Evolutionary conservation across 164 flowering plant genomes (phyloP).

Genomic region (Paratinospora sagittata): DNA sequence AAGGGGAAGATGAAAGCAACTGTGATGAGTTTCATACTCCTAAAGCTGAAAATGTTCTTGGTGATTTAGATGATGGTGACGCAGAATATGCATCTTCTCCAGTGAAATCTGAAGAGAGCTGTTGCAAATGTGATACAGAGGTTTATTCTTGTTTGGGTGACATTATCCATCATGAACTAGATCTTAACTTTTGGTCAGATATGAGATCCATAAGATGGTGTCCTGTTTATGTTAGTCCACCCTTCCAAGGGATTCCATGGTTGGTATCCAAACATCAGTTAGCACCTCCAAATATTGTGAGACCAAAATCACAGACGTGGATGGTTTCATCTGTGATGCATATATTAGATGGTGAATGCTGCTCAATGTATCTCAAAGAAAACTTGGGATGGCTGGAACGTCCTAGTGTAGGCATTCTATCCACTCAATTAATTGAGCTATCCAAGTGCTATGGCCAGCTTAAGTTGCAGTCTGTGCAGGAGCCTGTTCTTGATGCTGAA

Average conservation of each 20-base stretch:
- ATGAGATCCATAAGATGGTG: conserved; percentile 75
- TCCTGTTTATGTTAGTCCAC: conserved; percentile 64
- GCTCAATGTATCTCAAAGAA: conserved; percentile 41
- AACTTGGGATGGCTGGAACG: conserved; percentile 82
- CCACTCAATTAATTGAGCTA: conserved; percentile 58
- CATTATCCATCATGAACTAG: conserved; percentile 34
- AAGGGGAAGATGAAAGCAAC: conserved; percentile 19
- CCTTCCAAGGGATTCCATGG: conserved; percentile 80
- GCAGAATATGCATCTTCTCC: conserved; percentile 11
- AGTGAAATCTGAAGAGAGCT: conserved; percentile 9
- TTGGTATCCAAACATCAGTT: conserved; percentile 35
- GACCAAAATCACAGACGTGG: conserved; percentile 88
- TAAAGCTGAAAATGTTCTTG: conserved; percentile 8
- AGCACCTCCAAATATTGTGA: conserved; percentile 56
- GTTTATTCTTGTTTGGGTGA: conserved; percentile 31
- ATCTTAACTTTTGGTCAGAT: conserved; percentile 75
- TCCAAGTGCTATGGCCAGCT: conserved; percentile 45
- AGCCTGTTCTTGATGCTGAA: conserved; percentile 38
- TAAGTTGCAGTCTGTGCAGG: conserved; percentile 31
- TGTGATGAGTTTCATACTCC: conserved; percentile 9
- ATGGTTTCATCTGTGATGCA: conserved; percentile 63
- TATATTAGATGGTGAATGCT: conserved; percentile 70
- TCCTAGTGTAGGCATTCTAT: conserved; percentile 37
- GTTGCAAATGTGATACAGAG: conserved; percentile 26
- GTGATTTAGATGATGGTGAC: conserved; percentile 12